Base-by-base conservation (phyloP, 2,329 filamentous ascomycete genomes). In the Fusarium vanettenii region DNA sequence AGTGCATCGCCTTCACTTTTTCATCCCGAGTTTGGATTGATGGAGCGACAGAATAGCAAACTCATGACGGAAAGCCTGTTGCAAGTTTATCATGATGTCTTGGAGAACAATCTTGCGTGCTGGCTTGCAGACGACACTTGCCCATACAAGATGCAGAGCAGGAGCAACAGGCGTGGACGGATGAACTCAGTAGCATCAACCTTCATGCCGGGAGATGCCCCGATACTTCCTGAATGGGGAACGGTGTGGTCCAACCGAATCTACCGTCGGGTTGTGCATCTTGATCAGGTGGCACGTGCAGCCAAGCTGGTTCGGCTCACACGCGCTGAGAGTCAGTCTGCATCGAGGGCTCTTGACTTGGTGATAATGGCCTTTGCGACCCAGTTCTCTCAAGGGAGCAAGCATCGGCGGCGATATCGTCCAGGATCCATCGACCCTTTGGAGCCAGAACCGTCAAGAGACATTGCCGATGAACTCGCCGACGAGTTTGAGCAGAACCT, bases 61-160 rank as follows among this genome's bases (percentile, higher is more conserved):
- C 81, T 85, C 29, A 83, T 88, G 65, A 84, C 84, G 1, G 81
- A 85, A 80, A 78, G 68, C 16, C 79, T 89, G 20, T 79, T 89
- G 60, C 83, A 82, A 29, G 85, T 89, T 6, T 89, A 89, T 70
- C 87, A 88, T 70, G 87, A 89, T 63, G 87, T 87, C 6, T 83
- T 89, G 50, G 87, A 89, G 67, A 85, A 88, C 64, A 87, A 85
- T 10, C 80, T 89, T 0, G 85, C 87, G 0, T 89, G 87, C 71
- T 89, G 87, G 87, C 75, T 89, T 14, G 87, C 86, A 0, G 87
- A 89, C 66, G 81, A 83, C 13, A 89, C 86, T 9, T 89, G 87
- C 43, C 87, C 87, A 0, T 89, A 88, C 75, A 75, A 70, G 55
- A 81, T 81, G 71, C 75, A 82, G 55, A 70, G 41, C 4, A 50